Conservation (phyloP, 768 basidiomycete species). For the Tricholoma bakamatsutake region DNA sequence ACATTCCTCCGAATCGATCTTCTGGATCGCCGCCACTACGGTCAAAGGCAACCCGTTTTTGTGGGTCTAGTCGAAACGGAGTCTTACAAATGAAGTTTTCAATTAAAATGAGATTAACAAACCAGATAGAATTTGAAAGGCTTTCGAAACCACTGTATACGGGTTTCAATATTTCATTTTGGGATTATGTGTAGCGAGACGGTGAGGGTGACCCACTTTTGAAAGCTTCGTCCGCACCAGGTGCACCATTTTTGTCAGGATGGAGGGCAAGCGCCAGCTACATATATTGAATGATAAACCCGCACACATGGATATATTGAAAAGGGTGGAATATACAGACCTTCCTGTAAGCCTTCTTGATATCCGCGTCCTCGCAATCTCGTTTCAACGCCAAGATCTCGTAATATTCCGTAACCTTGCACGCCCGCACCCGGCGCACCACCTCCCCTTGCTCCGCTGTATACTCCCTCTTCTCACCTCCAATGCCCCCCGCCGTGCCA, state of each 20-base stretch:
- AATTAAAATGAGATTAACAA: neutral
- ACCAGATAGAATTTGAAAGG: slow-evolving; percentile 92
- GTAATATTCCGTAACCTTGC: slow-evolving; percentile 90
- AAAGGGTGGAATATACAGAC: slow-evolving; percentile 33
- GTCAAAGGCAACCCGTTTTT: slow-evolving; percentile 87
- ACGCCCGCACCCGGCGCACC: slow-evolving; percentile 79
- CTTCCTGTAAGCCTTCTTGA: slow-evolving; percentile 97
- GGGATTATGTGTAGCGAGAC: neutral
- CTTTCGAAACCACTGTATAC: slow-evolving; percentile 87
- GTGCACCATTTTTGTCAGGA: slow-evolving; percentile 93
- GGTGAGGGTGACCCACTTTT: slow-evolving; percentile 68
- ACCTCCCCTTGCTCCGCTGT: slow-evolving; percentile 77
- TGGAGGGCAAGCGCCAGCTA: slow-evolving; percentile 86
- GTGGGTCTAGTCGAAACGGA: slow-evolving; percentile 48
- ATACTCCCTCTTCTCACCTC: slow-evolving; percentile 77
- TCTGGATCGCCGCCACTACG: slow-evolving; percentile 86
- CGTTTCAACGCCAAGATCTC: slow-evolving; percentile 78
- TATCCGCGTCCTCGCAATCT: slow-evolving; percentile 77
- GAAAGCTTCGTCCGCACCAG: slow-evolving; percentile 98
- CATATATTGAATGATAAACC: neutral
- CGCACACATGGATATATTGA: slow-evolving; percentile 1
- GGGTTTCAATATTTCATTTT: slow-evolving; percentile 1
- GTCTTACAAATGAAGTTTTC: neutral
- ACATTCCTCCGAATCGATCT: slow-evolving; percentile 68
- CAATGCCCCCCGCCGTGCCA: slow-evolving; percentile 53